Base-by-base conservation (phyloP, 2,329 filamentous ascomycete genomes). In the Apiospora marii region DNA sequence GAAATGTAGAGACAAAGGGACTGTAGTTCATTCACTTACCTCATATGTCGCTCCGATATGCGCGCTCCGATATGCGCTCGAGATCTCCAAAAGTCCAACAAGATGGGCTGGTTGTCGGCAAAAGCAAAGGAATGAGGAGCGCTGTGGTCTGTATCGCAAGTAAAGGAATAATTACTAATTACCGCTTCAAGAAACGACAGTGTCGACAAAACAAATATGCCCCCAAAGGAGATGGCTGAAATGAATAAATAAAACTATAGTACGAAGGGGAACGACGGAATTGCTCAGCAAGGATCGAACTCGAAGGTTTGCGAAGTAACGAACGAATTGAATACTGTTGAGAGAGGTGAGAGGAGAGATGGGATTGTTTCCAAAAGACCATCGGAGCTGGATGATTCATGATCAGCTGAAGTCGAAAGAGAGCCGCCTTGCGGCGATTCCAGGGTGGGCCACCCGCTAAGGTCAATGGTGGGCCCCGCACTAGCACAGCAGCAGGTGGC, bases 341-440 rank as follows among this genome's bases (percentile, higher is more conserved):
- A 41, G 51, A 30, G 51, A 34, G 51, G 5, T 14, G 49, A 10
- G n/a, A n/a, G 27, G 27, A 30, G 27, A 34, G 24, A 58, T 58
- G 53, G 49, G 37, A 41, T 41, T 27, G 3, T 53, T 58, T 58
- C 53, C 53, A 58, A 58, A 53, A 53, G 51, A 53, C 24, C 4
- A 37, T 61, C 34, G 22, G 19, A 22, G 19, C 24, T 41, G 34
- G 58, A 64, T 64, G 58, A 64, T 41, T 64, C 58, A 64, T 64
- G 58, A 41, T n/a, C 19, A n/a, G 34, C 10, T 64, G 58, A 64
- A 64, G 58, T 41, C 10, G 30, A 41, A 61, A 61, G 68, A 69
- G 43, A 51, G 68, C 37, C 49, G 68, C 37, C 49, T 69, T 69
- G 68, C 68, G 67, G 67, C 67, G 34, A 27, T 41, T 41, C 37